These are phyloP conservation scores for Lindgomyces ingoldianus DNA, from an alignment of 495 filamentous ascomycete genomes.

Conservation along the genomic window DNA sequence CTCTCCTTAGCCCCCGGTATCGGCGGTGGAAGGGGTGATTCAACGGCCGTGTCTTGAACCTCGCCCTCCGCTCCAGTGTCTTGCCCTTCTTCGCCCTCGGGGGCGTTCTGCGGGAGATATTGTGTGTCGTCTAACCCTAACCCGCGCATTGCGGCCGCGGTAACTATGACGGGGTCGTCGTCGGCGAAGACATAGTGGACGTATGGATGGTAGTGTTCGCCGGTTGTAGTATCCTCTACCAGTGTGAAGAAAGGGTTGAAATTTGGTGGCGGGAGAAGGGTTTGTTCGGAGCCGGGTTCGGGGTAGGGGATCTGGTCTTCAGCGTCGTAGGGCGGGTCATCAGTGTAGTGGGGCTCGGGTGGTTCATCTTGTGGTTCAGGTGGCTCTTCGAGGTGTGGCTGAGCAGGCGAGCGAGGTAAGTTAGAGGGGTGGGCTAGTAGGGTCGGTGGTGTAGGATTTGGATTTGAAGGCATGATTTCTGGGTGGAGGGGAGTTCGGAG, in stretches of 20 bases:
- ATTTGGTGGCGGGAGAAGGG: constrained; percentile 45
- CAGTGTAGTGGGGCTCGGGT: constrained; percentile 49
- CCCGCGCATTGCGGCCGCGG: constrained; percentile 38
- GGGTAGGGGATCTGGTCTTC: constrained; percentile 35
- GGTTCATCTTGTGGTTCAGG: constrained; percentile 49
- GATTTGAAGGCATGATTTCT: constrained; percentile 23
- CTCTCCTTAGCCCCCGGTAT: constrained; percentile 40
- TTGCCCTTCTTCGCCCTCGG: constrained; percentile 8
- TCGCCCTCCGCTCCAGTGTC: background rate
- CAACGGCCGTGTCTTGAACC: constrained; percentile 5
- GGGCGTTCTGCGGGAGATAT: constrained; percentile 11
- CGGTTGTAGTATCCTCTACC: constrained; percentile 57
- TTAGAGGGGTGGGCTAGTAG: constrained; percentile 35
- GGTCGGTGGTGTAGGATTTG: constrained; percentile 35
- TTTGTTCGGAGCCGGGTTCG: constrained; percentile 37
- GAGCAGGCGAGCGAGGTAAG: constrained; percentile 35
- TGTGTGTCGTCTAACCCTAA: constrained; percentile 36
- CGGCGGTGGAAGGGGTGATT: constrained; percentile 35
- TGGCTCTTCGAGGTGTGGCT: constrained; percentile 28
- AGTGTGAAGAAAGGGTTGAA: constrained; percentile 70
- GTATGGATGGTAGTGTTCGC: constrained; percentile 69
- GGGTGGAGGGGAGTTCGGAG: constrained; percentile 38
- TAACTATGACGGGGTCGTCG: constrained; percentile 44
- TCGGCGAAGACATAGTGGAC: constrained; percentile 80
- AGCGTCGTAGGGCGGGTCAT: constrained; percentile 19